Evolutionary conservation across 2,329 filamentous ascomycete species (phyloP).

Genomic region (Stagonosporopsis tanaceti): DNA sequence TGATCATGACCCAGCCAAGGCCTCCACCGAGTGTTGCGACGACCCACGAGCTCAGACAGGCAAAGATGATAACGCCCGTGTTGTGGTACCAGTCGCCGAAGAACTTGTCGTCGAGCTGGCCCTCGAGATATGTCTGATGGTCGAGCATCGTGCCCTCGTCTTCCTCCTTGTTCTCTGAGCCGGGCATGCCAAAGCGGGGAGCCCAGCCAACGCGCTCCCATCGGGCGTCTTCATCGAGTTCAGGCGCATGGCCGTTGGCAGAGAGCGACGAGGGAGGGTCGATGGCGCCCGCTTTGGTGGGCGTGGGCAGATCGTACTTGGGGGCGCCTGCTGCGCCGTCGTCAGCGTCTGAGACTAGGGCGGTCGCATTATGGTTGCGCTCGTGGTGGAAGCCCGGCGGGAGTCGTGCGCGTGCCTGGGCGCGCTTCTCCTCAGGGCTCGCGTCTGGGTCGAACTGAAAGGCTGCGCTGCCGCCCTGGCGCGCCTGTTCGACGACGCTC

Average conservation of each 20-base stretch:
- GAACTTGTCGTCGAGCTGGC: conserved; percentile 84
- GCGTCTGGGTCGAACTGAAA: conserved; percentile 90
- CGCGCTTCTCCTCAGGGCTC: conserved; percentile 81
- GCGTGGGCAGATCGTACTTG: conserved; percentile 78
- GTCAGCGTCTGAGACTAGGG: conserved; percentile 77
- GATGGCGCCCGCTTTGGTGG: conserved; percentile 74
- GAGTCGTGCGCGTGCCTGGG: conserved; percentile 73
- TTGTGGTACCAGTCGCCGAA: conserved; percentile 99
- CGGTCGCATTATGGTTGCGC: conserved; percentile 69
- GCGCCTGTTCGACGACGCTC: conserved; percentile 78
- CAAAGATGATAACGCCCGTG: conserved; percentile 90
- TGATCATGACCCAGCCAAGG: conserved; percentile 88
- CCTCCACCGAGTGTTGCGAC: conserved; percentile 89
- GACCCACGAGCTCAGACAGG: conserved; percentile 89
- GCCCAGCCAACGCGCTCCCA: conserved; percentile 79
- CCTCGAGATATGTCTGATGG: conserved; percentile 87
- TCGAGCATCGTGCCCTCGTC: conserved; percentile 76
- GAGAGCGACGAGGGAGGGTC: conserved; percentile 58
- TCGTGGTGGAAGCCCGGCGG: conserved; percentile 70
- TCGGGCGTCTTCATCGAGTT: conserved; percentile 64
- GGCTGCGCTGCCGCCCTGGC: conserved; percentile 78
- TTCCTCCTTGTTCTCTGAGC: conserved; percentile 61
- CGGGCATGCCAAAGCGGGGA: conserved; percentile 74
- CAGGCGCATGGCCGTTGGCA: conserved; percentile 61
- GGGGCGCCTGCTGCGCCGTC: conserved; percentile 46